Percentiles rank a stretch among this genome's conserved stretches.
Evolutionary conservation across 2,329 filamentous ascomycete genomes (phyloP).

Genomic region (Hypoxylon sp.): DNA sequence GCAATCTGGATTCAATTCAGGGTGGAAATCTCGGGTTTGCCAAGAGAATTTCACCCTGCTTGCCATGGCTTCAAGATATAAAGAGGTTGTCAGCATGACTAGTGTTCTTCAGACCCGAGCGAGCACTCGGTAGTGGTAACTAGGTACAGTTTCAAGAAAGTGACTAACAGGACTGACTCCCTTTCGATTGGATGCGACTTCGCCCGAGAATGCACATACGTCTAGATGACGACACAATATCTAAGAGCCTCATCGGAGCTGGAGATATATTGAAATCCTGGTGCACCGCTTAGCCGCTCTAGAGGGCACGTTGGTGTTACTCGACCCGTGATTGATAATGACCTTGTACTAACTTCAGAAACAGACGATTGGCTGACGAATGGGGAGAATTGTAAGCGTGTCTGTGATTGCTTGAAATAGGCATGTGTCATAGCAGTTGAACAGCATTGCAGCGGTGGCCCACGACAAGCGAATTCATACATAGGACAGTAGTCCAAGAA

Average conservation of each 20-base stretch:
- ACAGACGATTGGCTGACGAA: background rate
- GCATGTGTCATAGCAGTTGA: conserved; percentile 1
- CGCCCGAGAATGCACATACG: background rate
- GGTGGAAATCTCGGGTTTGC: background rate
- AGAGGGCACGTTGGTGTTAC: background rate
- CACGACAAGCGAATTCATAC: conserved; percentile 15
- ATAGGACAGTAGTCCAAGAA: conserved; percentile 4
- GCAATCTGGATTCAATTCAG: background rate
- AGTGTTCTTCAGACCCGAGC: background rate
- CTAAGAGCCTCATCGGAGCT: conserved; percentile 19
- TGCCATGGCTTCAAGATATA: no score
- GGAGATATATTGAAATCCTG: background rate
- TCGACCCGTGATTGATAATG: background rate
- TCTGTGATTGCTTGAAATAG: conserved; percentile 7
- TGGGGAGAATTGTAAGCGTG: background rate
- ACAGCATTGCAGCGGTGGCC: conserved; percentile 12
- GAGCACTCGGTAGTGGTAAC: background rate
- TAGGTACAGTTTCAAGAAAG: background rate
- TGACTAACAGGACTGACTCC: background rate
- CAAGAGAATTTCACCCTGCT: no score
- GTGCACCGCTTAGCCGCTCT: background rate
- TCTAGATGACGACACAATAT: background rate
- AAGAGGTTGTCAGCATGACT: background rate
- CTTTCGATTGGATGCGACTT: background rate
- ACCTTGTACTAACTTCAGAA: conserved; percentile 2